Evolutionary conservation across 192 early-diverging fungal species (phyloP).

Genomic region (Pilaira anomala): DNA sequence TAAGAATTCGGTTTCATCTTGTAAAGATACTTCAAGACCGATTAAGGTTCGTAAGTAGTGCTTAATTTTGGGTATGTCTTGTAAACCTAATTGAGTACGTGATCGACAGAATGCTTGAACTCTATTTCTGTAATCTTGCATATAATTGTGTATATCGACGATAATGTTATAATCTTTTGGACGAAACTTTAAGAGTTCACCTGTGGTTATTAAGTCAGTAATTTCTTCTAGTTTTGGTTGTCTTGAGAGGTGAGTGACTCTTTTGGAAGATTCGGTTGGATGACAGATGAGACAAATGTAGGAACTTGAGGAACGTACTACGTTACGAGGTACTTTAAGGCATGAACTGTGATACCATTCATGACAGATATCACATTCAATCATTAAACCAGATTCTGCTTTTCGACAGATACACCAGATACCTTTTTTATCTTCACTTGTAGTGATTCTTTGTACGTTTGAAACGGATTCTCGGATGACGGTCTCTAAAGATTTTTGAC

Average conservation of each 20-base stretch:
- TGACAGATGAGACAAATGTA: constrained; percentile 63
- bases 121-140: constrained; percentile 14
- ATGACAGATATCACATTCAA: constrained; percentile 62
- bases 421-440: neutral
- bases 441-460: neutral
- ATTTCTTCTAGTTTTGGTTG: constrained; percentile 38
- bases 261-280: neutral
- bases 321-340: constrained; percentile 42
- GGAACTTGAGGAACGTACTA: constrained; percentile 40
- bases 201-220: constrained; percentile 37
- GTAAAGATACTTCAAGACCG: constrained; percentile 41
- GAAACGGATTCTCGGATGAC: constrained; percentile 3
- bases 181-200: constrained; percentile 42
- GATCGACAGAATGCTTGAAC: constrained; percentile 32
- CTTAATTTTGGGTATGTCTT: constrained; percentile 38
- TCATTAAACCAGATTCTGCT: constrained; percentile 62
- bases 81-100: constrained; percentile 18
- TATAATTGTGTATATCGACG: constrained; percentile 4
- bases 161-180: constrained; percentile 32
- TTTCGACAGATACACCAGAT: constrained; percentile 61
- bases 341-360: constrained; percentile 68
- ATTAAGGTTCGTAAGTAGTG: constrained; percentile 37
- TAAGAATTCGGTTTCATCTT: constrained; percentile 39
- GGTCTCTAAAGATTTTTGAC: constrained; percentile 5
- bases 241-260: constrained; percentile 32